Evolutionary conservation across 192 early-diverging fungal species (phyloP).

Genomic region (Lunasporangiospora selenospora): DNA sequence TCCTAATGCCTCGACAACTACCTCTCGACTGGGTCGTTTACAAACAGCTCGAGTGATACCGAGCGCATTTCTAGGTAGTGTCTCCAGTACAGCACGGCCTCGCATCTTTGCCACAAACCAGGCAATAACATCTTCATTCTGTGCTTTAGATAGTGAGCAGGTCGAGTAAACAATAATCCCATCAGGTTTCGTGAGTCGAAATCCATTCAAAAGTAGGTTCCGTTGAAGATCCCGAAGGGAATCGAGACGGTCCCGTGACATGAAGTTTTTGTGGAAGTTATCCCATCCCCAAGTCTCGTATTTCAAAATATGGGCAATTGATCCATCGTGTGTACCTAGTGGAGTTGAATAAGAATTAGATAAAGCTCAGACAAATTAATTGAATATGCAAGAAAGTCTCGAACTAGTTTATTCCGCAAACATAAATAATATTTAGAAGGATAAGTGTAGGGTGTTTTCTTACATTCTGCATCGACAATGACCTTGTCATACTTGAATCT

Average conservation of each 20-base stretch:
- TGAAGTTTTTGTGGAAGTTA: constrained; percentile 76
- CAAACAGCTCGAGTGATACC: constrained; percentile 25
- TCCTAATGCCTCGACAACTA: constrained; percentile 17
- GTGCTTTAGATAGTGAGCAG: constrained; percentile 74
- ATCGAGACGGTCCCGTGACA: constrained; percentile 64
- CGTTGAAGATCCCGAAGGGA: constrained; percentile 71
- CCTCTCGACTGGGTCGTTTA: constrained; percentile 18
- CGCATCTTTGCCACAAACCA: constrained; percentile 70
- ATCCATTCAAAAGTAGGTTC: constrained; percentile 77
- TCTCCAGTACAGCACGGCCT: constrained; percentile 60
- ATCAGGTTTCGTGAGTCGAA: constrained; percentile 71
- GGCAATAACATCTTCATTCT: constrained; percentile 88
- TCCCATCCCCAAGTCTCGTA: constrained; percentile 86
- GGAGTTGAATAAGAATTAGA: not conserved
- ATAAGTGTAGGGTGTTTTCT: no score
- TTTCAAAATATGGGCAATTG: constrained; percentile 76
- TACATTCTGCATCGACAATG: constrained; percentile 70
- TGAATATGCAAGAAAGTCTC: no score
- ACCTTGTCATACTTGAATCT: constrained; percentile 72
- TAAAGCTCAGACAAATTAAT: not conserved
- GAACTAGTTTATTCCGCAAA: no score
- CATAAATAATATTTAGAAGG: no score
- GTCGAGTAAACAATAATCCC: constrained; percentile 92
- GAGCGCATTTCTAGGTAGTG: constrained; percentile 53
- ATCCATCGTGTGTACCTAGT: constrained; percentile 90